Percentiles rank a stretch among this genome's conserved stretches.
These are phyloP conservation scores for Corymbia maculata DNA, from an alignment of 345 rosid genomes.

Conservation along the genomic window DNA sequence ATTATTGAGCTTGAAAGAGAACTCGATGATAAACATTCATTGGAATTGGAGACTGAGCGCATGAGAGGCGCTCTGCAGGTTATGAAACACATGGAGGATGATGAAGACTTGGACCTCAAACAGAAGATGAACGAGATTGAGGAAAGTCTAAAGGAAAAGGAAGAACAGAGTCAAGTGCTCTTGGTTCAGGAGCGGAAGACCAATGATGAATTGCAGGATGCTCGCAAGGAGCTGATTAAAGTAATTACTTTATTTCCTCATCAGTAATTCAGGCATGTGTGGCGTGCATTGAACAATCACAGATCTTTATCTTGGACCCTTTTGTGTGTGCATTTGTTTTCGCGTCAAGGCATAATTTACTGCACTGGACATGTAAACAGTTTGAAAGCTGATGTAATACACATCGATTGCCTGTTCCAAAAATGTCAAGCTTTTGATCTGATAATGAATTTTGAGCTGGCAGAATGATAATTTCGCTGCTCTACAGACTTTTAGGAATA, in stretches of 20 bases:
- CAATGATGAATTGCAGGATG: slow-evolving; percentile 58
- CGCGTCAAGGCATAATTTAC: background rate
- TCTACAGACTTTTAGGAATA: slow-evolving; percentile 19
- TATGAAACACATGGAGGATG: slow-evolving; percentile 58
- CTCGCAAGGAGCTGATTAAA: slow-evolving; percentile 57
- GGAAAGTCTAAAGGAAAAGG: slow-evolving; percentile 39
- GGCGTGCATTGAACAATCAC: background rate
- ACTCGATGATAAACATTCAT: slow-evolving; percentile 55
- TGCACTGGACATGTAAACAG: background rate
- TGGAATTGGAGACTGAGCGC: slow-evolving; percentile 72
- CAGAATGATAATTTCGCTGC: background rate
- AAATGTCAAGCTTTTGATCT: background rate
- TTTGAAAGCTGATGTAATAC: background rate
- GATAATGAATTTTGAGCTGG: background rate
- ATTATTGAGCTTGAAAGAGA: slow-evolving; percentile 39
- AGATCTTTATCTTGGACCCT: background rate
- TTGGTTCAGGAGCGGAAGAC: slow-evolving; percentile 30
- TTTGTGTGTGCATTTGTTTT: background rate
- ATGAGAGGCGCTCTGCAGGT: slow-evolving; percentile 49
- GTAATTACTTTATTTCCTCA: slow-evolving; percentile 13
- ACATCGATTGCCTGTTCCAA: background rate
- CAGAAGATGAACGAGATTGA: slow-evolving; percentile 27
- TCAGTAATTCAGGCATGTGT: background rate
- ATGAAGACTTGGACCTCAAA: slow-evolving; percentile 26
- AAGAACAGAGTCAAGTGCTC: slow-evolving; percentile 33